Conservation (phyloP, 768 basidiomycete genomes). For the Lactarius pseudohatsudake region DNA sequence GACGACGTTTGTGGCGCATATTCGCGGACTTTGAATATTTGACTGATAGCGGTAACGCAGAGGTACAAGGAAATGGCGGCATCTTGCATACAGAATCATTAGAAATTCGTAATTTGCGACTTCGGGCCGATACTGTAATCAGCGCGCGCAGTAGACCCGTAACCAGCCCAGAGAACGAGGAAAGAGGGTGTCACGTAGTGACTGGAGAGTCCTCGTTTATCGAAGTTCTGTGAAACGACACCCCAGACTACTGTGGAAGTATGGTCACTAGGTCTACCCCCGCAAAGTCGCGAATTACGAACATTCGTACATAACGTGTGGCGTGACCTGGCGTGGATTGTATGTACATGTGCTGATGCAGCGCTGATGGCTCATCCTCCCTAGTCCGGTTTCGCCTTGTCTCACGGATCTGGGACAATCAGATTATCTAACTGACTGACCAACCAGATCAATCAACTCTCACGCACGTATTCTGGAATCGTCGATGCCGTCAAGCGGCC, state of each 20-base stretch:
- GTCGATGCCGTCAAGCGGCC: not conserved
- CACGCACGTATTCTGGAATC: not conserved
- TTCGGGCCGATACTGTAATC: not conserved
- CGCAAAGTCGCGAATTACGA: not conserved
- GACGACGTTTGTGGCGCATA: constrained; percentile 28
- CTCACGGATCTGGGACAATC: not conserved
- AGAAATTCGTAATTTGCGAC: not conserved
- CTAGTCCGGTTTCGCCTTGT: not conserved
- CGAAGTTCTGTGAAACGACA: not conserved
- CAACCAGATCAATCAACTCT: not conserved
- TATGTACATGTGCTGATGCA: not conserved
- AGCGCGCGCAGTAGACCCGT: not conserved
- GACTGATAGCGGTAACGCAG: not conserved
- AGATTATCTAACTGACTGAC: not conserved
- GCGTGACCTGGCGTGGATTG: not conserved
- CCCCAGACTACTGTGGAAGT: not conserved
- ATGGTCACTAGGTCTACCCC: not conserved
- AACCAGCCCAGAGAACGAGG: not conserved
- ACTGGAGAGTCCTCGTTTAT: too few species aligned
- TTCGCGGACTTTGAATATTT: constrained; percentile 8
- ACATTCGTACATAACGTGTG: not conserved
- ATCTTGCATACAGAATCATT: not conserved
- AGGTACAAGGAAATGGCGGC: not conserved
- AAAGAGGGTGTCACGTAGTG: not conserved
- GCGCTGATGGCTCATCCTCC: not conserved